Conservation (phyloP, 2,329 filamentous ascomycete species). For the Scedosporium minutisporum region DNA sequence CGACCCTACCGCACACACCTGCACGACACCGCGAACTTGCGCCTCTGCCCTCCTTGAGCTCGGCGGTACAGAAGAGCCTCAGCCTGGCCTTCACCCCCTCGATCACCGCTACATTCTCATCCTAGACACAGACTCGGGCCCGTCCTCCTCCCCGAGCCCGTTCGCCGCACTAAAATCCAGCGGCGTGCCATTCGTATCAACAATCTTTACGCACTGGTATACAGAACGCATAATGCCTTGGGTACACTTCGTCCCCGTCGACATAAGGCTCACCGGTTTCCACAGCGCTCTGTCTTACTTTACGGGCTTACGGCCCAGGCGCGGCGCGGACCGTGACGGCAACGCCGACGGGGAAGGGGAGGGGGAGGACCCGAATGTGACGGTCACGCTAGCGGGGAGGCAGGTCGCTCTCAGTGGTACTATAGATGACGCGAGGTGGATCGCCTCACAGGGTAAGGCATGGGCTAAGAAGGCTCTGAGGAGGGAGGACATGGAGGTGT, state of each 20-base stretch:
- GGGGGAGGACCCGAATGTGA: constrained; percentile 19
- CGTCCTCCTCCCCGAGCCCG: constrained; percentile 49
- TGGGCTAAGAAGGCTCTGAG: constrained; percentile 57
- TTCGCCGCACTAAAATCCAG: constrained; percentile 50
- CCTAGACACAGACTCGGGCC: constrained; percentile 61
- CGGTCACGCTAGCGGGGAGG: constrained; percentile 1
- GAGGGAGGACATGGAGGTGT: constrained; percentile 70
- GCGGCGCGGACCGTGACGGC: constrained; percentile 32
- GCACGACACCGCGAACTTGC: constrained; percentile 24
- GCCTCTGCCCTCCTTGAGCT: constrained; percentile 43
- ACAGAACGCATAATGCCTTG: constrained; percentile 64
- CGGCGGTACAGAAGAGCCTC: constrained; percentile 4
- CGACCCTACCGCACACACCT: neutral
- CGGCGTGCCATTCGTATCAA: constrained; percentile 60
- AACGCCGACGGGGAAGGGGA: constrained; percentile 36
- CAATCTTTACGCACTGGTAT: constrained; percentile 72
- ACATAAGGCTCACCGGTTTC: constrained; percentile 61
- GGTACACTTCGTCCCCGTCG: constrained; percentile 73
- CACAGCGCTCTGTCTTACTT: constrained; percentile 71
- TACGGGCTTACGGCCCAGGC: constrained; percentile 39
- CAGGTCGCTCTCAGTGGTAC: constrained; percentile 5
- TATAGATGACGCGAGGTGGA: constrained; percentile 49
- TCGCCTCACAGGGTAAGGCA: constrained; percentile 53
- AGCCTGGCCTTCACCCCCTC: constrained; percentile 41
- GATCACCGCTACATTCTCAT: constrained; percentile 63